Evolutionary conservation across 768 basidiomycete genomes (phyloP), one percentile per base, ranked within the genome.

Genomic region (Chiua virens): DNA sequence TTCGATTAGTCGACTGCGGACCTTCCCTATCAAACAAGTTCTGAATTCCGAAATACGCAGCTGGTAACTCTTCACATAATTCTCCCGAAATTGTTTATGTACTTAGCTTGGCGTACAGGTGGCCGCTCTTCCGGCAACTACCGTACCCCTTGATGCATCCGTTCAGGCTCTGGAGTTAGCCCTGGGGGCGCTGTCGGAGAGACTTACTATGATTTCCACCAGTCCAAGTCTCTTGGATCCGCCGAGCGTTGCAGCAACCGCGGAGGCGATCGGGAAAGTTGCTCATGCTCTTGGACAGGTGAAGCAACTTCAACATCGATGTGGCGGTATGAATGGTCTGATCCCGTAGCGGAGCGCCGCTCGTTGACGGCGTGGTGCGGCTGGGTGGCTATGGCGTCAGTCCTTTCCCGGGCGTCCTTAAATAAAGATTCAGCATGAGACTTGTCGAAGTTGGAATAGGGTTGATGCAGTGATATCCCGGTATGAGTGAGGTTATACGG

Each of bases 241-340:
- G 28, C 45, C 60, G 21, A 71, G 77, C 5, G 78, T 91, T 43
- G 78, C 75, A 36, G 67, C 71, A 41, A 80, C 79, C 15, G 86
- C 87, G n/a, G 86, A 89, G 55, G 79, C 85, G 2, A 85, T 91
- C 27, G 66, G 71, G 38, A 87, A 87, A 62, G 80, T 86, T 8
- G 74, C 80, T 1, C 76, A 79, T 51, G 86, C 87, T 7, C 69
- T 89, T 53, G 68, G 71, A 9, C 77, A 85, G 50, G 77, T 88
- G 47, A 80, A 77, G 51, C 75, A 81, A 48, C 68, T 88, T 46
- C 80, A 81, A 52, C 71, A 73, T 71, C 75, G 70, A 39, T 49
- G 47, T 20, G 21, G 41, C 21, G 21, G 28, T 43, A 40, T 47
- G 35, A 39, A 42, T 36, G 51, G 59, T 22, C 38, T 59, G 50